phyloP scores from a whole-genome alignment of 371 early-diverging fungal species.

The Cokeromyces recurvatus region DNA sequence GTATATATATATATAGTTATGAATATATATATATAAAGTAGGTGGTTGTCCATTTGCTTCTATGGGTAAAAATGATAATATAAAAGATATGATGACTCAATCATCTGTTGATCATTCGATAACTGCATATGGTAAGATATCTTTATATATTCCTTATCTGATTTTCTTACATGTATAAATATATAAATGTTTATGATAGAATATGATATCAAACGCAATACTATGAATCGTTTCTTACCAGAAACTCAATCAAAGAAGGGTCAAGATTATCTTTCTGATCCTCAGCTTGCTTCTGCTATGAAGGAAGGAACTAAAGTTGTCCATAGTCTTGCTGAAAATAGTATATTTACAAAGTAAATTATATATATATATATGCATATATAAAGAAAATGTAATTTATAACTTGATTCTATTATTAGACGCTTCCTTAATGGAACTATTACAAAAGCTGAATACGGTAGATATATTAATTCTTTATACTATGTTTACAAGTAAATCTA shows the following conservation, averaged over 20 bases:
- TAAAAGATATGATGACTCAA: no score
- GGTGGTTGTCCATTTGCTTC: no score
- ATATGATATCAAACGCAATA: not conserved
- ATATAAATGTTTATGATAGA: not conserved
- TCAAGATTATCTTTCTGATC: constrained; percentile 19
- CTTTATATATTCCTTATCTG: not conserved
- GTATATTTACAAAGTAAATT: constrained; percentile 50
- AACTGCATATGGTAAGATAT: no score
- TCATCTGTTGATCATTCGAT: no score
- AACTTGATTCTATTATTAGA: constrained; percentile 2
- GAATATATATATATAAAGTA: no score
- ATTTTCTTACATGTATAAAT: no score
- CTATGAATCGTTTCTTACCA: constrained; percentile 11
- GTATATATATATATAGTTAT: no score
- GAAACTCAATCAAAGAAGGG: constrained; percentile 7
- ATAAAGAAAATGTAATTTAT: no score
- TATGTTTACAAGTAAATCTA: constrained; percentile 38
- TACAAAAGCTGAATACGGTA: constrained; percentile 36
- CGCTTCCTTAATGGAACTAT: constrained; percentile 20
- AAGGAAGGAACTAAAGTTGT: constrained; percentile 55
- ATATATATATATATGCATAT: no score
- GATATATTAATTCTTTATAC: constrained; percentile 38
- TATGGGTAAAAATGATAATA: no score
- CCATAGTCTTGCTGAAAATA: constrained; percentile 52
- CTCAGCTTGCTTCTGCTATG: constrained; percentile 42